Percentiles rank a stretch among this genome's conserved stretches.
Evolutionary conservation across 2,329 filamentous ascomycete genomes (phyloP).

Genomic region (Trichoderma sp.): DNA sequence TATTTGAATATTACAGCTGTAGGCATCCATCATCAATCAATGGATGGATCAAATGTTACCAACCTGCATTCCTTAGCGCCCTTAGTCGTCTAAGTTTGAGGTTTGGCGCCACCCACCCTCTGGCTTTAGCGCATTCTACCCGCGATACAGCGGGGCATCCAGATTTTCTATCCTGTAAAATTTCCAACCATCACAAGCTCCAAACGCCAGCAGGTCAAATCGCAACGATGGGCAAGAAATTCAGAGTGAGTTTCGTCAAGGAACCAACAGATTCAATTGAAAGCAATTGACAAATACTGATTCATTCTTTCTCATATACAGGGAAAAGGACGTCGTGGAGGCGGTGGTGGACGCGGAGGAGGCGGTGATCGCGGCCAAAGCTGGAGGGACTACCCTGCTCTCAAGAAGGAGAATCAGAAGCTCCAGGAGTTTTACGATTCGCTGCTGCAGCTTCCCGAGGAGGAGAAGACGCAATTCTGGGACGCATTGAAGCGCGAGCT

Average conservation of each 20-base stretch:
- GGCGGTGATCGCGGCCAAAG: conserved; percentile 28
- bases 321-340: conserved; percentile 40
- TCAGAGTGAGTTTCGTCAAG: conserved; percentile 33
- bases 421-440: conserved; percentile 86
- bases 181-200: conserved; percentile 11
- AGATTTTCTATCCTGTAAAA: conserved; percentile 20
- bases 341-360: conserved; percentile 39
- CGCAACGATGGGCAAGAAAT: conserved; percentile 42
- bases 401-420: conserved; percentile 78
- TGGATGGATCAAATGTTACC: not conserved
- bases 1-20: not conserved
- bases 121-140: conserved; percentile 16
- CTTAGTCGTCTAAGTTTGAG: not conserved
- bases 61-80: not conserved
- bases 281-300: not conserved
- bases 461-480: conserved; percentile 84
- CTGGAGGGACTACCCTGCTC: conserved; percentile 41
- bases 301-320: conserved; percentile 19
- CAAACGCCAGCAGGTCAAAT: conserved; percentile 15
- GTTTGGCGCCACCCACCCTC: not conserved
- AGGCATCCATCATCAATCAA: not conserved
- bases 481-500: conserved; percentile 77
- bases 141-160: conserved; percentile 19
- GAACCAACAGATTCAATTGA: not conserved
- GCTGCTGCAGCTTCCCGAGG: conserved; percentile 72